phyloP scores from a whole-genome alignment of 2,329 filamentous ascomycete species.

The Penicillium corylophilum region DNA sequence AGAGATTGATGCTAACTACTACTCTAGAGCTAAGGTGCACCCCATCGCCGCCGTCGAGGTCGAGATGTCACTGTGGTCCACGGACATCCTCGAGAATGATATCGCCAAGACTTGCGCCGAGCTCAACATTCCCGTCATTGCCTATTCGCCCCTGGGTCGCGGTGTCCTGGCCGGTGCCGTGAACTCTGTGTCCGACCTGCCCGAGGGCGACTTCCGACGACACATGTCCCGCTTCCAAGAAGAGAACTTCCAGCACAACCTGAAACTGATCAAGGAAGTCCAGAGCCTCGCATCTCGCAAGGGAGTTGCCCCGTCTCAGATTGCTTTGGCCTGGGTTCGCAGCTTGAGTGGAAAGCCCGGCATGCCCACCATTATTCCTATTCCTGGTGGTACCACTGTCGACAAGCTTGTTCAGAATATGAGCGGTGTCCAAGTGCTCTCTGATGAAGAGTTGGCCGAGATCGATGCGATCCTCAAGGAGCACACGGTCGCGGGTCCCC shows the following conservation, averaged over 20 bases:
- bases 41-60: slow-evolving; percentile 61
- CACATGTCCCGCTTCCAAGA: slow-evolving; percentile 51
- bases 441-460: slow-evolving; percentile 46
- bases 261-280: slow-evolving; percentile 49
- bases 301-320: slow-evolving; percentile 45
- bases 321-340: slow-evolving; percentile 52
- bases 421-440: slow-evolving; percentile 29
- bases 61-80: slow-evolving; percentile 59
- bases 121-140: slow-evolving; percentile 57
- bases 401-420: slow-evolving; percentile 39
- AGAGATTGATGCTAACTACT: slow-evolving; percentile 32
- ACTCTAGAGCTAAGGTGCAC: slow-evolving; percentile 47
- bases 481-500: slow-evolving; percentile 37
- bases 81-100: slow-evolving; percentile 58
- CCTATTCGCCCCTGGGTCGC: slow-evolving; percentile 60
- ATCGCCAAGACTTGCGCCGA: slow-evolving; percentile 57
- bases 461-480: slow-evolving; percentile 53
- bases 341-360: slow-evolving; percentile 43
- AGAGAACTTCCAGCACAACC: slow-evolving; percentile 52
- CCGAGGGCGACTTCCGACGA: slow-evolving; percentile 47
- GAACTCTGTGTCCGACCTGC: slow-evolving; percentile 48
- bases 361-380: slow-evolving; percentile 44
- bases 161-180: slow-evolving; percentile 56
- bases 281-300: slow-evolving; percentile 48
- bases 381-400: slow-evolving; percentile 38